Evolutionary conservation across 768 basidiomycete genomes (phyloP), one percentile per base, ranked within the genome.

Genomic region (Kwoniella heveanensis): DNA sequence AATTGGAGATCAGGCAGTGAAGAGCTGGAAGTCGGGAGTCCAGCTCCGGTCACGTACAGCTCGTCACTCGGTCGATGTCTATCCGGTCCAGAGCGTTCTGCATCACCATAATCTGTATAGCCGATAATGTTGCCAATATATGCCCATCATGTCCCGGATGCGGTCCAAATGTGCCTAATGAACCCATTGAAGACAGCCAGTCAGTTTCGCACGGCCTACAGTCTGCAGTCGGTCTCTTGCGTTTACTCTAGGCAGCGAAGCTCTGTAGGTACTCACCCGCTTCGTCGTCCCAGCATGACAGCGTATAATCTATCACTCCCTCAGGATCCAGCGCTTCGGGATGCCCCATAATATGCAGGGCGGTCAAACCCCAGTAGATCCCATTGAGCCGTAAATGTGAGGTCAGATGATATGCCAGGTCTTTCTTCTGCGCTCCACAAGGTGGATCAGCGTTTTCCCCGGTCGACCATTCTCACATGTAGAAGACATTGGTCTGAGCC

Each of bases 211-310:
- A n/a, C n/a, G n/a, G n/a, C n/a, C n/a, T n/a, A n/a, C n/a, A n/a
- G n/a, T n/a, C n/a, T n/a, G n/a, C n/a, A n/a, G n/a, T n/a, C n/a
- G n/a, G n/a, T n/a, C n/a, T n/a, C n/a, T n/a, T n/a, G n/a, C n/a
- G n/a, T n/a, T n/a, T n/a, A n/a, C n/a, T n/a, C n/a, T n/a, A n/a
- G n/a, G n/a, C n/a, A n/a, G n/a, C n/a, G n/a, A n/a, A n/a, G n/a
- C n/a, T n/a, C n/a, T n/a, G n/a, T n/a, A n/a, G n/a, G 17, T 26
- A 70, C 83, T 65, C 25, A 85, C 93, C 94, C 82, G 87, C 86
- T 80, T 91, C 87, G 12, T 93, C 88, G 73, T 95, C 90, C 92
- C 93, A 98, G 79, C 96, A 99, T 69, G 87, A 88, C 87, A 93
- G 85, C 55, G 97, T 92, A 77, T 90, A 98, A 1, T 84, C 84